phyloP scores from a whole-genome alignment of 2,329 filamentous ascomycete genomes.

The Raffaelea ambrosiae region DNA sequence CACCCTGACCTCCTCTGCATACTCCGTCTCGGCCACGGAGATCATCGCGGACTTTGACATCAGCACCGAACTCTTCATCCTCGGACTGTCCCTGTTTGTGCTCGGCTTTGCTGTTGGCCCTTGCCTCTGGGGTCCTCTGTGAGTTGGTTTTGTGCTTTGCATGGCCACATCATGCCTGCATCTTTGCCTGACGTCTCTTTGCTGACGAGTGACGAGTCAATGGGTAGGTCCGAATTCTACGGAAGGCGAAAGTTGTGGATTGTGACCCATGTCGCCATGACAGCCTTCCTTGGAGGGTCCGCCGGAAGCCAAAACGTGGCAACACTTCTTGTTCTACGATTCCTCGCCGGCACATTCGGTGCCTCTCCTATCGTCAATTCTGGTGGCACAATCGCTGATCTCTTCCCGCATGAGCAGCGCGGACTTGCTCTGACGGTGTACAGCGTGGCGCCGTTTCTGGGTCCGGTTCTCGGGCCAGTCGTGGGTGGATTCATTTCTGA shows the following conservation, averaged over 20 bases:
- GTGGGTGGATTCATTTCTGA: slow-evolving; percentile 58
- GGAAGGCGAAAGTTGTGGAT: slow-evolving; percentile 51
- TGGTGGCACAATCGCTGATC: slow-evolving; percentile 52
- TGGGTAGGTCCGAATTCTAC: slow-evolving; percentile 39
- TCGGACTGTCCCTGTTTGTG: slow-evolving; percentile 53
- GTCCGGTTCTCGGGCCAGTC: slow-evolving; percentile 48
- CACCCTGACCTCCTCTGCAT: slow-evolving; percentile 42
- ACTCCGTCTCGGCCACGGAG: slow-evolving; percentile 25
- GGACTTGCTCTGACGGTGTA: slow-evolving; percentile 54
- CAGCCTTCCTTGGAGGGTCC: slow-evolving; percentile 51
- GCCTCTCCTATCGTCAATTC: slow-evolving; percentile 53
- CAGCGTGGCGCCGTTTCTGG: slow-evolving; percentile 57
- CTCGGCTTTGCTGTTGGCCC: slow-evolving; percentile 46
- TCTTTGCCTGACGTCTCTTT: too few species aligned
- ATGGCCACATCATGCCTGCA: neutral
- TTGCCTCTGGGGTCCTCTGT: slow-evolving; percentile 47
- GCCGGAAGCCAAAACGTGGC: slow-evolving; percentile 47
- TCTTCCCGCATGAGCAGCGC: slow-evolving; percentile 41
- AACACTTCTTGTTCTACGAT: slow-evolving; percentile 51
- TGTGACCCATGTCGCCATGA: slow-evolving; percentile 44
- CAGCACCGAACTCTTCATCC: slow-evolving; percentile 40
- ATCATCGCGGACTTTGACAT: slow-evolving; percentile 47
- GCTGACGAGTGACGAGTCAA: too few species aligned
- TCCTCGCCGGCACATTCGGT: slow-evolving; percentile 55
- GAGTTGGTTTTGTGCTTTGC: slow-evolving; percentile 8